Evolutionary conservation across 495 filamentous ascomycete genomes (phyloP).

Genomic region (Diplogelasinospora grovesii): DNA sequence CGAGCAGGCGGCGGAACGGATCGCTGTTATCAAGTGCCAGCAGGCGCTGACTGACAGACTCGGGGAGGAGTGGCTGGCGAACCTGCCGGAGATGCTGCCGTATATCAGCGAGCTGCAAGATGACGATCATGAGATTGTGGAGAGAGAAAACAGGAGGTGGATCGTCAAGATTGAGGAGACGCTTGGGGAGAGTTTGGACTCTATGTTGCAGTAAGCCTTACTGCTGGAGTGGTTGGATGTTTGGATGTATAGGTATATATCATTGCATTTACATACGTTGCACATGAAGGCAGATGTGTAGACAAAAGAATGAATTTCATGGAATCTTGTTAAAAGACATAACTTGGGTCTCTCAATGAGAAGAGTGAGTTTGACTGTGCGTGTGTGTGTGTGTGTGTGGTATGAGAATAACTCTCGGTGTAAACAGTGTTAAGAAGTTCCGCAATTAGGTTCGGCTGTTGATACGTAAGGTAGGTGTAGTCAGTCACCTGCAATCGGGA

Average conservation of each 20-base stretch:
- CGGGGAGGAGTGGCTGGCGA: slow-evolving; percentile 85
- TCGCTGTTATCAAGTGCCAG: slow-evolving; percentile 75
- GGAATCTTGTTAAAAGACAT: too few relatives aligned
- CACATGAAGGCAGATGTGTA: background rate
- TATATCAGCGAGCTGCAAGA: slow-evolving; percentile 91
- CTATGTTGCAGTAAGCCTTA: slow-evolving; percentile 70
- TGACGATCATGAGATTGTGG: slow-evolving; percentile 88
- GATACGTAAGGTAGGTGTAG: too few relatives aligned
- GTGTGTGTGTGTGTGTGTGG: too few relatives aligned
- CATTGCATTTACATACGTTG: background rate
- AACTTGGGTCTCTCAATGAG: too few relatives aligned
- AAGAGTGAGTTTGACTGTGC: too few relatives aligned
- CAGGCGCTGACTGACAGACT: slow-evolving; percentile 67
- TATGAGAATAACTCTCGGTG: too few relatives aligned
- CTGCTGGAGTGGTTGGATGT: background rate
- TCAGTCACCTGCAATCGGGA: too few relatives aligned
- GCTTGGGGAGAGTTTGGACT: slow-evolving; percentile 78
- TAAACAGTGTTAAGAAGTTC: too few relatives aligned
- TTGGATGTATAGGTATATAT: background rate
- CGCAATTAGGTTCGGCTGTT: too few relatives aligned
- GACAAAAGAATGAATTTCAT: background rate
- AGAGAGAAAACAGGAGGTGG: slow-evolving; percentile 80
- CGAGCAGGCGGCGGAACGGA: slow-evolving; percentile 55
- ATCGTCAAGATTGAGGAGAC: slow-evolving; percentile 80
- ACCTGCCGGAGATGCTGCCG: slow-evolving; percentile 90